phyloP scores from a whole-genome alignment of 2,329 filamentous ascomycete genomes.

The Penicillium sp. region DNA sequence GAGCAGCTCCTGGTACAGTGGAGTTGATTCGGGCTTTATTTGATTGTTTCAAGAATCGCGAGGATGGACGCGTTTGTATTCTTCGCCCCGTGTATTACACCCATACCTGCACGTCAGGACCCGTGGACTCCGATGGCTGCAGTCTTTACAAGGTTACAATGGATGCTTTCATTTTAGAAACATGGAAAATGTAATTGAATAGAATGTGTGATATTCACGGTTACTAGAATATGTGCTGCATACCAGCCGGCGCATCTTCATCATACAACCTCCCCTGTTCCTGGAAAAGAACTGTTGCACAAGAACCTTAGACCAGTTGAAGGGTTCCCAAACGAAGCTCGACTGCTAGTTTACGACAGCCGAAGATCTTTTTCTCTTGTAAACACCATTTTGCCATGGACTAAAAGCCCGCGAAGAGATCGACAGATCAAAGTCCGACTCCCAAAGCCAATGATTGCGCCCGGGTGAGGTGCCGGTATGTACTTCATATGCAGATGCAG shows the following conservation, averaged over 20 bases:
- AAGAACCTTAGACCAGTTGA: not conserved
- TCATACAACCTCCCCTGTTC: constrained; percentile 14
- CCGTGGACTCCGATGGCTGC: no score
- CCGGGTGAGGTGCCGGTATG: not conserved
- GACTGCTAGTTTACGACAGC: constrained; percentile 17
- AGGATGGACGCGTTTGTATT: not conserved
- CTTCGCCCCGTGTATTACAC: not conserved
- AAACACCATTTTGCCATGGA: constrained; percentile 9
- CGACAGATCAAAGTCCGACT: constrained; percentile 5
- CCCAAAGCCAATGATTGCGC: not conserved
- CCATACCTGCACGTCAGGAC: not conserved
- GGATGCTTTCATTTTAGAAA: no score
- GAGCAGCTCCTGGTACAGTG: not conserved
- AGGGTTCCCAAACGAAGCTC: constrained; percentile 2
- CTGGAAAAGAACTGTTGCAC: not conserved
- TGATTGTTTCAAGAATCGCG: not conserved
- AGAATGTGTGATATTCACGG: constrained; percentile 11
- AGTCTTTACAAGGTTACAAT: no score
- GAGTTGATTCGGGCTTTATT: not conserved
- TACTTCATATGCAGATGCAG: constrained; percentile 17
- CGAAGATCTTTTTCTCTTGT: not conserved
- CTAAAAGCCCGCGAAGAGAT: not conserved
- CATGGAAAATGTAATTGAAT: not conserved
- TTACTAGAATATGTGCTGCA: constrained; percentile 19
- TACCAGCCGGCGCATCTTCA: constrained; percentile 9